Percentiles rank a stretch among this genome's conserved stretches.
Evolutionary conservation across 1,139 yeast genomes (phyloP).

Genomic region (Nakaseomyces bracarensis): DNA sequence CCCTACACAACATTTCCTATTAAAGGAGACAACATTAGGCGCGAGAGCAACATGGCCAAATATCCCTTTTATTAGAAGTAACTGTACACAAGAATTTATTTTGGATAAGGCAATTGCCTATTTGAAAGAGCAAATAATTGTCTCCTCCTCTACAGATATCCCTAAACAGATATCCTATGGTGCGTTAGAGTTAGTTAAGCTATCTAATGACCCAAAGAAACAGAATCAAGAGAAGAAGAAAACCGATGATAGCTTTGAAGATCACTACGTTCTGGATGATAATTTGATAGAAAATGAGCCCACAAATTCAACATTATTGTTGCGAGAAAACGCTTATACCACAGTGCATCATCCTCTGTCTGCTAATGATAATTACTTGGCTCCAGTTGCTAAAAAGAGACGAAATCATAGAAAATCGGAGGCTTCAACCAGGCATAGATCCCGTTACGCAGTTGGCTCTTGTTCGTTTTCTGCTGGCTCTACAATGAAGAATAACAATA

Average conservation of each 20-base stretch:
- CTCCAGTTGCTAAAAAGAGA: conserved; percentile 5
- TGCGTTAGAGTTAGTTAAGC: not conserved
- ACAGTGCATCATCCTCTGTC: conserved; percentile 1
- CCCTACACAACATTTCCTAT: conserved; percentile 68
- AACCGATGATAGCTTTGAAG: conserved; percentile 1
- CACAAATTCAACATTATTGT: conserved; percentile 7
- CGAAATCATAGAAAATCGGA: conserved; percentile 4
- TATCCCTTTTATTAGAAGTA: conserved; percentile 72
- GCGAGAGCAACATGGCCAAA: conserved; percentile 94
- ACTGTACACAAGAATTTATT: conserved; percentile 82
- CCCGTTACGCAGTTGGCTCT: conserved; percentile 5
- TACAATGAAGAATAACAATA: not conserved
- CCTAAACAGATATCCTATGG: conserved; percentile 14
- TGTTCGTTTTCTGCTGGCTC: conserved; percentile 4
- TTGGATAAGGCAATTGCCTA: conserved; percentile 68
- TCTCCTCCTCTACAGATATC: conserved; percentile 28
- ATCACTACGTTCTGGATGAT: conserved; percentile 11
- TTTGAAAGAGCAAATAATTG: conserved; percentile 58
- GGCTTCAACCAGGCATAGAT: conserved; percentile 1
- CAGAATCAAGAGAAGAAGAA: not conserved
- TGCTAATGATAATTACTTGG: conserved; percentile 1
- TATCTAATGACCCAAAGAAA: not conserved
- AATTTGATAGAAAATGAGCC: conserved; percentile 12
- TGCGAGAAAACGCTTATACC: conserved; percentile 6
- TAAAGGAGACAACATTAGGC: conserved; percentile 70